phyloP scores from a whole-genome alignment of 192 early-diverging fungal species.

The Coemansia sp. region DNA sequence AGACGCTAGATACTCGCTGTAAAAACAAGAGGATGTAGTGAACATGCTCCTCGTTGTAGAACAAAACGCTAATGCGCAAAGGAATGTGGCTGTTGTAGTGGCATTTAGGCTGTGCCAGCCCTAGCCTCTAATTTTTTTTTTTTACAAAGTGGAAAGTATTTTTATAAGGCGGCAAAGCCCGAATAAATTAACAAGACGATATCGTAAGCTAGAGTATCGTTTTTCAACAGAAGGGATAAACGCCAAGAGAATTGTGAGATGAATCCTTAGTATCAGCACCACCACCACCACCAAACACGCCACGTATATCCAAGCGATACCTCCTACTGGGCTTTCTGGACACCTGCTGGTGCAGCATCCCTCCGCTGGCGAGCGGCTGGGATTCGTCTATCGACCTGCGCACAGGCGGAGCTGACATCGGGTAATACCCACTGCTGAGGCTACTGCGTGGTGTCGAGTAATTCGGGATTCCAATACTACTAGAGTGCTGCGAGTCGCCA shows the following conservation, averaged over 20 bases:
- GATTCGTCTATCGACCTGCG: neutral
- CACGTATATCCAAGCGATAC: neutral
- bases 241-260: neutral
- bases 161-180: too few relatives aligned
- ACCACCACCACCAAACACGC: neutral
- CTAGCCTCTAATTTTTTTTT: too few relatives aligned
- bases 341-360: neutral
- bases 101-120: too few relatives aligned
- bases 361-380: neutral
- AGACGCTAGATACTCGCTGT: too few relatives aligned
- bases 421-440: neutral
- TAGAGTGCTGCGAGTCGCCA: constrained; percentile 4
- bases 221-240: constrained; percentile 3
- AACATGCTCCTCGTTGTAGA: too few relatives aligned
- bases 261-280: neutral
- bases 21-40: too few relatives aligned
- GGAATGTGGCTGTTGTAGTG: too few relatives aligned
- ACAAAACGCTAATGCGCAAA: too few relatives aligned
- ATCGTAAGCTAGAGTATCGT: neutral
- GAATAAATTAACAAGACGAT: too few relatives aligned
- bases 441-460: neutral
- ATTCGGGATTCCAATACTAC: neutral
- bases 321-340: neutral
- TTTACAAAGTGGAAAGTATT: too few relatives aligned
- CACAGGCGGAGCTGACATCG: neutral